phyloP scores from a whole-genome alignment of 2,329 filamentous ascomycete genomes.

The Trichophaea hybrida region DNA sequence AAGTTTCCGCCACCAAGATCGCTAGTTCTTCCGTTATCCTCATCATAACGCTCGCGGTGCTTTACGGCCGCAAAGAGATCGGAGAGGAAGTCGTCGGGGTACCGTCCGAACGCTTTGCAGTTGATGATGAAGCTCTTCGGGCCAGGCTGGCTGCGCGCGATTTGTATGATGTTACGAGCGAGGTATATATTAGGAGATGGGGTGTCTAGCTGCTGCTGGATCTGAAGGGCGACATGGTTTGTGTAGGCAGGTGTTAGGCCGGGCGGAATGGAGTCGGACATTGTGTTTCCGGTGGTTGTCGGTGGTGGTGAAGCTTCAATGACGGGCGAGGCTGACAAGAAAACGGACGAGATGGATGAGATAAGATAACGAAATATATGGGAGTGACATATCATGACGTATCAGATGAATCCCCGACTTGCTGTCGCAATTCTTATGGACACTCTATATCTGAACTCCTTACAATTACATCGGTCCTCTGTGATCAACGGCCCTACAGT shows the following conservation, averaged over 20 bases:
- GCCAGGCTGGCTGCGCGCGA: constrained; percentile 26
- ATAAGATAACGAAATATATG: background rate
- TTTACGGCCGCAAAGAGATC: constrained; percentile 26
- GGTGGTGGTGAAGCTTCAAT: background rate
- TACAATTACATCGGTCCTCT: too few relatives aligned
- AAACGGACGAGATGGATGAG: background rate
- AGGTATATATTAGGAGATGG: constrained; percentile 24
- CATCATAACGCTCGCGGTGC: constrained; percentile 19
- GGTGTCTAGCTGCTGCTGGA: constrained; percentile 21
- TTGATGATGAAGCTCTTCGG: constrained; percentile 26
- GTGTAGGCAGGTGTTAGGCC: constrained; percentile 25
- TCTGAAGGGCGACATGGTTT: constrained; percentile 22
- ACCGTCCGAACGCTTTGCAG: constrained; percentile 26
- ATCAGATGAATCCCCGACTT: too few relatives aligned
- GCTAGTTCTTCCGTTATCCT: constrained; percentile 12
- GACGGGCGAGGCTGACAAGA: background rate
- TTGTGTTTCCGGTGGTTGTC: background rate
- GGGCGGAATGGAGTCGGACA: constrained; percentile 18
- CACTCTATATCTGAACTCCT: too few relatives aligned
- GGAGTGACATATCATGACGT: too few relatives aligned
- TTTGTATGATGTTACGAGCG: constrained; percentile 26
- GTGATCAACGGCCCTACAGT: too few relatives aligned
- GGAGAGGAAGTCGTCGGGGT: constrained; percentile 26
- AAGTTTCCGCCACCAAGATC: constrained; percentile 3
- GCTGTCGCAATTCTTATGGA: too few relatives aligned